Evolutionary conservation across 495 filamentous ascomycete genomes (phyloP), one percentile per base, ranked within the genome.

Genomic region (Amphirosellinia nigrospora): DNA sequence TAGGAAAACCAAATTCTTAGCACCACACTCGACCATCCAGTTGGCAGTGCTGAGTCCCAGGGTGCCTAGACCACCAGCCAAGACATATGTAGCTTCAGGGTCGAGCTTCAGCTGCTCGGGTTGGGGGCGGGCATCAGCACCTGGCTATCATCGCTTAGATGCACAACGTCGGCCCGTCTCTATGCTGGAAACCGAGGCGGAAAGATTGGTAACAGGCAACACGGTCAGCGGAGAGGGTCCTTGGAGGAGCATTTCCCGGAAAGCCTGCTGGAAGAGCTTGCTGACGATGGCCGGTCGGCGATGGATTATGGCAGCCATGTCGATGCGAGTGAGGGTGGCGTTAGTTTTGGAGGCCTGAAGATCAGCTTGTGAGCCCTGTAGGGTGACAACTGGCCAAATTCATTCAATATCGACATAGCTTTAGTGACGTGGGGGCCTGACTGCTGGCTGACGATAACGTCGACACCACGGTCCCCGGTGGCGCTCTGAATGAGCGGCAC

Each of bases 11-110:
- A 90, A 60, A 69, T 86, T 71, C n/a, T 71, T 74, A 1, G 87
- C 88, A 19, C 86, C 86, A 28, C 79, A 75, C 2, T 77, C 64
- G 30, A 82, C 79, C 74, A 90, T 76, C 81, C 79, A 84, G 1
- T 68, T 75, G 13, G 83, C 78, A 28, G 89, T 74, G 26, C 80
- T 75, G 10, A 81, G 78, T 16, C 88, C 87, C 8, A 90, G 78
- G 0, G 85, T 86, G 8, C 87, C 84, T 3, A 88, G 80, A 30
- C 87, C 84, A 4, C 87, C 85, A 38, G 82, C 76, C 2, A 89
- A 71, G 19, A 89, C 61, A 64, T 88, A 88, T 19, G 79, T 79
- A 4, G 74, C 79, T 48, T 82, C 70, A 4, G 72, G 8, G 13
- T 73, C 64, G n/a, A 80, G 59, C 34, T 50, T 13, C 9, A 74